Conservation (phyloP, 495 filamentous ascomycete genomes). For the Pyrenula massariospora region DNA sequence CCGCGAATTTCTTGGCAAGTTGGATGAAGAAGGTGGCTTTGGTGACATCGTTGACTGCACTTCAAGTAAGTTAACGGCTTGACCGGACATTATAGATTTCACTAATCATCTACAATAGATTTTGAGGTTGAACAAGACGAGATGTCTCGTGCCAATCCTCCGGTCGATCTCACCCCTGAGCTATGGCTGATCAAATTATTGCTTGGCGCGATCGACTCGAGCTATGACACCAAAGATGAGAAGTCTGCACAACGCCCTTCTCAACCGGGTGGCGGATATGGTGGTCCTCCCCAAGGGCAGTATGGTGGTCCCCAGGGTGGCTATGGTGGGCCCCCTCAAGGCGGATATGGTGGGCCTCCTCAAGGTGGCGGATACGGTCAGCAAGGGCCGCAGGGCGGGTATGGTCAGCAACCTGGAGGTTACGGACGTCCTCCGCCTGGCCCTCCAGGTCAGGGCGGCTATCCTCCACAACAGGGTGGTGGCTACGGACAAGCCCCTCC, state of each 20-base stretch:
- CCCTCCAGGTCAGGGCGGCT: constrained; percentile 6
- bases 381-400: constrained; percentile 1
- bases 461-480: constrained; percentile 3
- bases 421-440: constrained; percentile 10
- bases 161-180: constrained; percentile 49
- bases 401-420: constrained; percentile 10
- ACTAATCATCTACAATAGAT: constrained; percentile 29
- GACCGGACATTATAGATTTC: constrained; percentile 1
- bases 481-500: neutral
- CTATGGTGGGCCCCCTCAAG: constrained; percentile 11
- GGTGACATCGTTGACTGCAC: constrained; percentile 59
- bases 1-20: constrained; percentile 46
- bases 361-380: constrained; percentile 2
- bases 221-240: constrained; percentile 57
- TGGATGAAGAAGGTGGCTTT: constrained; percentile 53
- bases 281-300: constrained; percentile 14
- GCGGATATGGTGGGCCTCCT: constrained; percentile 2
- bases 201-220: constrained; percentile 55
- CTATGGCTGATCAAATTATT: constrained; percentile 63
- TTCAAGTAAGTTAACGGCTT: constrained; percentile 42
- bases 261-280: neutral
- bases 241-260: constrained; percentile 16
- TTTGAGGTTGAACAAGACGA: constrained; percentile 56
- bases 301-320: constrained; percentile 18
- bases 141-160: constrained; percentile 42